Evolutionary conservation across 2,329 filamentous ascomycete species (phyloP), one percentile per base, ranked within the genome.

Genomic region (Elsinoe ampelina): DNA sequence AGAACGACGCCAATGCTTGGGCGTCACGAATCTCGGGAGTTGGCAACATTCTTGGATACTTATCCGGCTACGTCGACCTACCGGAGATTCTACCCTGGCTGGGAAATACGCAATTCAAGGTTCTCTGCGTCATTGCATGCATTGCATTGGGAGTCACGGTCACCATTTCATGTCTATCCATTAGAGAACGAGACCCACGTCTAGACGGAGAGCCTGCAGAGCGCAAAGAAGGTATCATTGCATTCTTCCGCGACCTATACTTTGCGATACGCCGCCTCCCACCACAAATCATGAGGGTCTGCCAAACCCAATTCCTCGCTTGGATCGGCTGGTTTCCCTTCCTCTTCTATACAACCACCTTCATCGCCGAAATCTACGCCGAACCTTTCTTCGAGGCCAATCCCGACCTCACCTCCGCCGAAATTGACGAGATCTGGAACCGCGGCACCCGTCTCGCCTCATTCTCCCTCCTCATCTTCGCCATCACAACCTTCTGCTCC

Each of bases 1-100:
- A 97, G 73, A 91, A 95, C 71, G 79, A 85, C 36, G 92, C 91
- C 56, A 97, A 97, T 72, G 86, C 92, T 39, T 96, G 95, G 91
- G 89, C 92, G 17, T 91, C 89, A 66, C 83, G 92, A 54, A 81
- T 92, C 58, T 86, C 85, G 10, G 92, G 92, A 20, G 74, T 95
- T 45, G 93, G 92, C 32, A 96, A 95, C 68, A 95, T 97, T 56
- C 71, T 92, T 32, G 91, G 91, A 36, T 97, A 93, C 68, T 77
- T 95, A 19, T 89, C 89, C 56, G 92, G 92, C 36, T 95, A 92
- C 65, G 75, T 89, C 60, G 79, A 96, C 64, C 77, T 97, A 3
- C 87, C 89, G 0, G 78, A 78, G 55, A 78, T 84, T 58, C 70
- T 95, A 8, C 85, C 87, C 66, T 95, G 87, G 69, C 79, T 97